Conservation (phyloP, 2,329 filamentous ascomycete species). For the Tolypocladium sp. region DNA sequence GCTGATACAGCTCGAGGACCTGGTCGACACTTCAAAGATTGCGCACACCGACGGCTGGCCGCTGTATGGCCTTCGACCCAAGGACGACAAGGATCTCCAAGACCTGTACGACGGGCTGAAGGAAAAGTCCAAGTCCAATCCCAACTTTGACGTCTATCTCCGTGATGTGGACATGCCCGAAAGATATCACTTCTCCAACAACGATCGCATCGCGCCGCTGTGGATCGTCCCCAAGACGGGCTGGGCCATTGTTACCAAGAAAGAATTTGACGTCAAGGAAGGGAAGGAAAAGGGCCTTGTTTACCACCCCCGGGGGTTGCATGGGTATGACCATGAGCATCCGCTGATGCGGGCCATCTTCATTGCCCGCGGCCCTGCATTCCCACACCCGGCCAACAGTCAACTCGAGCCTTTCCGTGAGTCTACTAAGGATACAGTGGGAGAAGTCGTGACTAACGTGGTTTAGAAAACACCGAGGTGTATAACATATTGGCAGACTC, state of each 20-base stretch:
- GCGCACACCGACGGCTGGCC: constrained; percentile 92
- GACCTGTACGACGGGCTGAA: constrained; percentile 55
- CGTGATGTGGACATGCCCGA: constrained; percentile 82
- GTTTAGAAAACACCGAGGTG: constrained; percentile 81
- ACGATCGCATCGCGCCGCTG: constrained; percentile 81
- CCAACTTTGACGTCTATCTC: constrained; percentile 79
- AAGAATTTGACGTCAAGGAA: constrained; percentile 65
- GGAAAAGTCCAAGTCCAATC: constrained; percentile 48
- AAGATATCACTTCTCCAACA: constrained; percentile 83
- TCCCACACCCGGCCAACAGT: constrained; percentile 77
- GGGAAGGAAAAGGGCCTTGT: constrained; percentile 53
- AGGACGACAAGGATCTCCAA: constrained; percentile 56
- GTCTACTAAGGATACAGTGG: constrained; percentile 21
- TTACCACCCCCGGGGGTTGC: constrained; percentile 77
- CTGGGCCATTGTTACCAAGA: constrained; percentile 79
- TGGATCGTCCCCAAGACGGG: constrained; percentile 92
- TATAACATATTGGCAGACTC: constrained; percentile 94
- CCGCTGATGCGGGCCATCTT: constrained; percentile 96
- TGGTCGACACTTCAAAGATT: constrained; percentile 69
- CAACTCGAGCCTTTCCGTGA: constrained; percentile 73
- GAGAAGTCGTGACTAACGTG: neutral
- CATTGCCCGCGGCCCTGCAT: constrained; percentile 82
- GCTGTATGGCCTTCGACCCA: constrained; percentile 77
- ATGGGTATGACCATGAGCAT: constrained; percentile 92
- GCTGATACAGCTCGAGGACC: constrained; percentile 80